Percentiles rank a stretch among this genome's conserved stretches.
Conservation (phyloP, 1,284 basidiomycete genomes). For the Trametes pubescens region DNA sequence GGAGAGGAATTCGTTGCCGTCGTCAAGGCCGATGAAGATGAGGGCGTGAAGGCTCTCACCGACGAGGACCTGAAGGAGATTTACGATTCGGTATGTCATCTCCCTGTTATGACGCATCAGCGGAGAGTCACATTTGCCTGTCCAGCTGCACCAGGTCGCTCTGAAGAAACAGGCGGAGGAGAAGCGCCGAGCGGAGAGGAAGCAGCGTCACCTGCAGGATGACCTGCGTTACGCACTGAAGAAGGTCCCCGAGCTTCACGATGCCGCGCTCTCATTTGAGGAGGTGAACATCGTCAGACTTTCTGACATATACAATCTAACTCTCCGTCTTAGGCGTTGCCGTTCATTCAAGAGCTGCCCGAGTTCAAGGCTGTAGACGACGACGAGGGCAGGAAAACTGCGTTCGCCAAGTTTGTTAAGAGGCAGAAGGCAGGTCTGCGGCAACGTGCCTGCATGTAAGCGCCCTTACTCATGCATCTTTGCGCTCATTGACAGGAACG, state of each 20-base stretch:
- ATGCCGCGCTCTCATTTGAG: constrained; percentile 79
- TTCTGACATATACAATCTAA: neutral
- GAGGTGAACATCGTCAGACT: constrained; percentile 57
- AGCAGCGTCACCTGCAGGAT: constrained; percentile 89
- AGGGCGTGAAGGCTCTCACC: constrained; percentile 55
- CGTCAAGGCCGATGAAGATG: constrained; percentile 61
- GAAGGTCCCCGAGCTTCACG: constrained; percentile 84
- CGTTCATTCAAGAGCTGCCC: constrained; percentile 79
- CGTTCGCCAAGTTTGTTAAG: constrained; percentile 87
- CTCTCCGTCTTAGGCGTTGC: constrained; percentile 59
- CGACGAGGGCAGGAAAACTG: constrained; percentile 79
- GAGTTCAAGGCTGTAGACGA: constrained; percentile 88
- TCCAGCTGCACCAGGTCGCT: constrained; percentile 75
- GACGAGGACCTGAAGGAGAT: constrained; percentile 67
- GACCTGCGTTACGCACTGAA: constrained; percentile 96
- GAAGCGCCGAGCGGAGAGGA: constrained; percentile 82
- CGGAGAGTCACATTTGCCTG: constrained; percentile 11
- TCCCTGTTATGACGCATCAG: neutral
- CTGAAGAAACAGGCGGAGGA: constrained; percentile 83
- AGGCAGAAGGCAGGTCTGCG: constrained; percentile 73
- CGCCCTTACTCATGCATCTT: constrained; percentile 19
- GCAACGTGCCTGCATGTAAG: constrained; percentile 16
- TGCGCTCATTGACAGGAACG: constrained; percentile 62
- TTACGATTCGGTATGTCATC: constrained; percentile 69
- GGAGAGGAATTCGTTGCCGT: constrained; percentile 67